phyloP scores from a whole-genome alignment of 2,329 filamentous ascomycete genomes.

The Hypoxylon sp. region DNA sequence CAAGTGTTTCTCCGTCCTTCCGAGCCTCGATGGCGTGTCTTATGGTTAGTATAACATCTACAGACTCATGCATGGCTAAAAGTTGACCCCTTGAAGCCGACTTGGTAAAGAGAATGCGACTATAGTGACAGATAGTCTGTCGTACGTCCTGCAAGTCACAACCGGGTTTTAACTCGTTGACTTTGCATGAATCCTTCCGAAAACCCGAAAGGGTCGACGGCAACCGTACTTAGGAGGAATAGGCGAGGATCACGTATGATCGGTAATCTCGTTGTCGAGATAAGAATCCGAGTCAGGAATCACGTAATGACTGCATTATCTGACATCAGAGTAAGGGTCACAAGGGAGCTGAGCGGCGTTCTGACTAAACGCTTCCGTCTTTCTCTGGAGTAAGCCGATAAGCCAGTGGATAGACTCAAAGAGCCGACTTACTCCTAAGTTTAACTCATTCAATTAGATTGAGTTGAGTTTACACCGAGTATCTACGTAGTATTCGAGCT shows the following conservation, averaged over 20 bases:
- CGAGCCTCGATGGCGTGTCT: background rate
- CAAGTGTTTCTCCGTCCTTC: background rate
- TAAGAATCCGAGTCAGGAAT: slow-evolving; percentile 5
- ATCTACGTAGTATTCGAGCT: background rate
- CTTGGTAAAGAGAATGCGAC: background rate
- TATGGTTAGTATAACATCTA: background rate
- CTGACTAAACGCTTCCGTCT: background rate
- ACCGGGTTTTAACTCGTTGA: background rate
- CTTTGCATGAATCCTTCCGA: background rate
- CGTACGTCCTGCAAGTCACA: background rate
- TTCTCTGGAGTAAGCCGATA: background rate
- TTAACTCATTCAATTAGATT: background rate
- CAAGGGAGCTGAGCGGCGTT: background rate
- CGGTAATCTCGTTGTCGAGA: slow-evolving; percentile 1
- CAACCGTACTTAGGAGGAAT: background rate
- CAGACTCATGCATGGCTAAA: background rate
- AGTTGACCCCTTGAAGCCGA: background rate
- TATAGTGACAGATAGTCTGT: background rate
- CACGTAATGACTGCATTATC: background rate
- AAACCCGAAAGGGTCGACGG: background rate
- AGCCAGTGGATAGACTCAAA: background rate
- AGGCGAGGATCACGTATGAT: background rate
- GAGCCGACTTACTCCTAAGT: background rate
- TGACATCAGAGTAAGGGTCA: background rate
- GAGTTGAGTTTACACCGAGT: background rate